Base-by-base conservation (phyloP, 163 green algal species). In the Chlamydomonas reinhardtii region DNA sequence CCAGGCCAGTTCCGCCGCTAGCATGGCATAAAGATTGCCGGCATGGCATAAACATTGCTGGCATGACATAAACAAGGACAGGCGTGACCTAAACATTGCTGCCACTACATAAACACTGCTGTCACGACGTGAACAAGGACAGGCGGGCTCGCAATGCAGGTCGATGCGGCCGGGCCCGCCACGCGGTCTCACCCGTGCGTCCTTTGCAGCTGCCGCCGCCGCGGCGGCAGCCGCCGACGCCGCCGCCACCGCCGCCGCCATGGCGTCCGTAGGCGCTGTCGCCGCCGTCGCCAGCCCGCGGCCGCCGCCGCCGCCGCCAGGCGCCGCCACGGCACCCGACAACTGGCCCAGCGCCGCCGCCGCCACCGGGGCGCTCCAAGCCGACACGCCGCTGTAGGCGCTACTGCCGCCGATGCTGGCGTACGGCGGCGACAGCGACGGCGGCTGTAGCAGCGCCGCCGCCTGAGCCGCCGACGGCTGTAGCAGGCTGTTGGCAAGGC, bases 331-430 rank as follows among this genome's bases (percentile, higher is more conserved):
- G 16, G 31, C 66, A 2, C 22, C 66, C 66, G 9, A 17, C 48
- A 56, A 14, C 48, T 12, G 48, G 6, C 48, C 48, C 48, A 56
- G 48, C 65, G 73, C 35, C 11, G 48, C 48, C 17, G 29, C 43
- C n/a, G 71, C 39, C 56, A 24, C 32, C 0, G 79, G 79, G 14
- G 68, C 65, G 54, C 66, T 91, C 81, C 82, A 89, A 25, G 81
- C 31, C 12, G 81, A 86, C 11, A 32, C n/a, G 31, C 4, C 66
- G 73, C 74, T 88, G 79, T 35, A 66, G 73, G 74, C 37, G 56
- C 52, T 85, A 61, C 66, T 86, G 71, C 73, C 73, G 54, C 56
- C 73, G 29, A 22, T 9, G 48, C 48, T 56, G 14, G 48, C 19
- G 48, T 56, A 56, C 73, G 32, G 48, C 73, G 22, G 20, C 48